Evolutionary conservation across 1,284 basidiomycete species (phyloP), one percentile per base, ranked within the genome.

Genomic region (Cutaneotrichosporon mucoides): DNA sequence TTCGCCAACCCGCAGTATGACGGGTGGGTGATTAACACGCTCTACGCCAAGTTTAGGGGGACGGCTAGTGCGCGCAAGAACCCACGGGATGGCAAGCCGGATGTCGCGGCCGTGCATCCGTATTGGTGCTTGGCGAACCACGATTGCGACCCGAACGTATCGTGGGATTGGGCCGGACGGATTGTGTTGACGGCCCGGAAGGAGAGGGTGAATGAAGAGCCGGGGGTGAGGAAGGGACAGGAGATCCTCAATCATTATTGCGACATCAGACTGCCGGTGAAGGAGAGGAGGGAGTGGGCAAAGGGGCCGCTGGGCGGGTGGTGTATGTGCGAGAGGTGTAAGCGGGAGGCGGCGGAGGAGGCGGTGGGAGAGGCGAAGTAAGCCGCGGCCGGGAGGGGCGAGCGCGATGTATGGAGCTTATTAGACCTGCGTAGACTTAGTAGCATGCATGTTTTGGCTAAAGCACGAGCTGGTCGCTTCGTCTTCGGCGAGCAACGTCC

Each of bases 211-310:
- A 36, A 13, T 37, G 24, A 24, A 6, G 9, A 6, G 11, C 51
- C 57, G 6, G 61, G 61, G 1, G 34, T 62, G 6, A 9, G 47
- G 13, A 47, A 47, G 46, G 57, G 54, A 15, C 55, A 62, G 7
- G 61, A 62, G 52, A 45, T 62, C 8, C 61, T 62, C 11, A 62
- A 50, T 46, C 61, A 62, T 47, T 62, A 62, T 54, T 62, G 61
- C 55, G 61, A 62, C 47, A 41, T 62, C 34, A 16, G 52, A 4
- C 44, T 62, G 13, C 57, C 57, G 8, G 61, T 62, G 40, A 24
- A 42, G n/a, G 55, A 62, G 47, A 45, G 61, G 12, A 12, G 61
- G 3, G 61, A 62, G 47, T 62, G 61, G 61, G 61, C 61, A 2
- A 59, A 46, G 24, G 57, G 57, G 0, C 57, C 61, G 15, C 55